phyloP scores from a whole-genome alignment of 176 grass and related monocot species.

The sorghum (Sorghum bicolor) region Sorghum_bicolor_NCBIv3 NC_012875.2:60898001-60898500 shows the following conservation, averaged over 20 bases:
- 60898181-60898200: constrained; percentile 9
- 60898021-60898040: not conserved
- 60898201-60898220: constrained; percentile 56
- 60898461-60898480: not conserved
- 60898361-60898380: not conserved
- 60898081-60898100: not conserved
- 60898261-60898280: constrained; percentile 51
- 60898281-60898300: constrained; percentile 32
- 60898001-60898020: not conserved
- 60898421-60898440: not conserved
- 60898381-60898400: not conserved
- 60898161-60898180: not conserved
- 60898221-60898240: constrained; percentile 47
- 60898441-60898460: not conserved
- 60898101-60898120: not conserved
- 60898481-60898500: not conserved
- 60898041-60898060: not conserved
- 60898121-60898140: not conserved
- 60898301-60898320: constrained; percentile 29
- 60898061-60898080: not conserved
- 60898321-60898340: constrained; percentile 41
- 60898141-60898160: not conserved
- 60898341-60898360: constrained; percentile 14
- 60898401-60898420: not conserved
- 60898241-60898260: constrained; percentile 38